Base-by-base conservation (phyloP, 495 filamentous ascomycete genomes). In the Aspergillus saccharolyticus region DNA sequence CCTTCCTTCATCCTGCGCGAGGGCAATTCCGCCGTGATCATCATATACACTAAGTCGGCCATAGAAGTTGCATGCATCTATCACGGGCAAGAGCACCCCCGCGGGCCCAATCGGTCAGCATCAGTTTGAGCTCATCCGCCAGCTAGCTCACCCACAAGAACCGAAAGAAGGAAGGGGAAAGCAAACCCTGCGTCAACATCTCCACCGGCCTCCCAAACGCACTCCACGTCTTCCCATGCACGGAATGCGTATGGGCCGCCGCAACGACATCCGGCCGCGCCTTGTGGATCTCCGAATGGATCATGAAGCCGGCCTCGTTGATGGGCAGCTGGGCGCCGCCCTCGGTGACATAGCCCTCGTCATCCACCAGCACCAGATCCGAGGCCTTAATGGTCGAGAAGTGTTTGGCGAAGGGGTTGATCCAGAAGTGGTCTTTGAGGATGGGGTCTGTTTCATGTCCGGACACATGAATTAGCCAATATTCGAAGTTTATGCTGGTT, bases 281-380 rank as follows among this genome's bases (percentile, higher is more conserved):
- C 56, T 74, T 77, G 58, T 81, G 78, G 16, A 81, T 75, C 54
- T 78, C 77, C 0, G 70, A 74, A 66, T 80, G 87, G 63, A 90
- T 90, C 56, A 83, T 74, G 64, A 87, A 89, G 2, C 85, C 87
- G 4, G 87, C 85, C 20, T 83, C 81, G 67, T 89, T 90, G 59
- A 82, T 72, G 4, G 74, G 70, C 8, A 70, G 53, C 47, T 77
- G 74, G 20, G 69, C 69, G 22, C 85, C 79, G 5, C 83, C 84
- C 17, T 79, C 82, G 21, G 76, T 75, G 45, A 76, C 71, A 57
- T 71, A 77, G 57, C 70, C 73, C 17, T 78, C 71, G 18, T 62
- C 74, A 53, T 89, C 73, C 15, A 80, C 70, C 4, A 80, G 68
- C 18, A 81, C 76, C 24, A 81, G 65, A 50, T 81, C 78, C 0